Evolutionary conservation across 176 grass and related monocot genomes (phyloP).

Genomic region (Typha latifolia): DNA sequence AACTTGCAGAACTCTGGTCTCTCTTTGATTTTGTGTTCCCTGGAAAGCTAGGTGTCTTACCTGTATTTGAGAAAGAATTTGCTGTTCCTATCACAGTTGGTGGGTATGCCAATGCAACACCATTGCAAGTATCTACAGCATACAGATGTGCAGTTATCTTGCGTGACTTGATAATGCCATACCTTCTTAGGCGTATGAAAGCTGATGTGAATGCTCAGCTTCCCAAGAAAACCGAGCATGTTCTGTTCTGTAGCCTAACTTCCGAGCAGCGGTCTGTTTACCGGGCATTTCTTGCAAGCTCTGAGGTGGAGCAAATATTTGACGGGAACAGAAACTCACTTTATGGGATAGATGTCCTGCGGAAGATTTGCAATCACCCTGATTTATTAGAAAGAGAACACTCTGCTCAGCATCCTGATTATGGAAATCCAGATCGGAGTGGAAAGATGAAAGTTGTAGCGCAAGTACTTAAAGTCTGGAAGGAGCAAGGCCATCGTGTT

Average conservation of each 20-base stretch:
- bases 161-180: constrained; percentile 85
- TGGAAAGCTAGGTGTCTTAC: constrained; percentile 88
- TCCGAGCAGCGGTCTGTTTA: constrained; percentile 58
- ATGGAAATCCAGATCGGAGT: constrained; percentile 75
- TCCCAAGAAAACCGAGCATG: constrained; percentile 91
- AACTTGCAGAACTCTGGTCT: constrained; percentile 90
- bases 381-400: constrained; percentile 92
- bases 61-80: constrained; percentile 85
- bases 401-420: constrained; percentile 64
- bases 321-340: constrained; percentile 79
- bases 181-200: constrained; percentile 94
- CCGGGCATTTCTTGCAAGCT: constrained; percentile 83
- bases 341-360: constrained; percentile 81
- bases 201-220: constrained; percentile 87
- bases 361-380: constrained; percentile 93
- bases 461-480: constrained; percentile 82
- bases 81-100: constrained; percentile 91
- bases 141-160: constrained; percentile 85
- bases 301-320: constrained; percentile 95
- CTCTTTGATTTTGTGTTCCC: constrained; percentile 98
- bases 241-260: constrained; percentile 85
- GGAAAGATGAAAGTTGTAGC: constrained; percentile 92
- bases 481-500: constrained; percentile 79
- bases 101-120: constrained; percentile 85
- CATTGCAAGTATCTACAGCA: constrained; percentile 89